Conservation (phyloP, 192 early-diverging fungal genomes). For the Pecoramyces ruminantium region DNA sequence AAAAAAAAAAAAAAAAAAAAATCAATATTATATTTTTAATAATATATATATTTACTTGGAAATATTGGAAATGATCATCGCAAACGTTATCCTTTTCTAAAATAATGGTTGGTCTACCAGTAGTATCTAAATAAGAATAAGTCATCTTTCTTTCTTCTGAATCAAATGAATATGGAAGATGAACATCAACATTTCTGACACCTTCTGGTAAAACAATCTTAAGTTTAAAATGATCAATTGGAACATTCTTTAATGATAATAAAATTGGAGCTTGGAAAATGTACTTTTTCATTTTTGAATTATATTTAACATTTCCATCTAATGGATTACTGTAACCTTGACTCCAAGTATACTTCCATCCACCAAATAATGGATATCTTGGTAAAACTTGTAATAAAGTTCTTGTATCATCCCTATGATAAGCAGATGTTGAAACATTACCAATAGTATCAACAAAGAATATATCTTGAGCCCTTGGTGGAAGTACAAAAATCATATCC, state of each 20-base stretch:
- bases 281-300: constrained; percentile 21
- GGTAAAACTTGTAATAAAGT: constrained; percentile 63
- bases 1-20: no score
- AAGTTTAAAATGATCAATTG: constrained; percentile 45
- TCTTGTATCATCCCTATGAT: constrained; percentile 20
- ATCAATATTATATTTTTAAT: no score
- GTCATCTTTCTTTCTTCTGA: constrained; percentile 20
- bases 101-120: constrained; percentile 62
- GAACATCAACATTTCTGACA: constrained; percentile 57
- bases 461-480: constrained; percentile 46
- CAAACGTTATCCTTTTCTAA: constrained; percentile 55
- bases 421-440: constrained; percentile 83
- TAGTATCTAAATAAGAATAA: constrained; percentile 78
- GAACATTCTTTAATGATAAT: constrained; percentile 38
- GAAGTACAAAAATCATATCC: constrained; percentile 37
- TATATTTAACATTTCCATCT: constrained; percentile 36
- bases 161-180: constrained; percentile 43
- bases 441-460: constrained; percentile 86
- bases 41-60: constrained; percentile 2
- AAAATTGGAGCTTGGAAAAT: constrained; percentile 55
- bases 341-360: constrained; percentile 97
- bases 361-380: constrained; percentile 85
- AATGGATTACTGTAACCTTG: constrained; percentile 77
- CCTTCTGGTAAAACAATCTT: constrained; percentile 82
- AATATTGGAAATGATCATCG: constrained; percentile 30